Conservation (phyloP, 2,329 filamentous ascomycete species). For the Aspergillus sp. region DNA sequence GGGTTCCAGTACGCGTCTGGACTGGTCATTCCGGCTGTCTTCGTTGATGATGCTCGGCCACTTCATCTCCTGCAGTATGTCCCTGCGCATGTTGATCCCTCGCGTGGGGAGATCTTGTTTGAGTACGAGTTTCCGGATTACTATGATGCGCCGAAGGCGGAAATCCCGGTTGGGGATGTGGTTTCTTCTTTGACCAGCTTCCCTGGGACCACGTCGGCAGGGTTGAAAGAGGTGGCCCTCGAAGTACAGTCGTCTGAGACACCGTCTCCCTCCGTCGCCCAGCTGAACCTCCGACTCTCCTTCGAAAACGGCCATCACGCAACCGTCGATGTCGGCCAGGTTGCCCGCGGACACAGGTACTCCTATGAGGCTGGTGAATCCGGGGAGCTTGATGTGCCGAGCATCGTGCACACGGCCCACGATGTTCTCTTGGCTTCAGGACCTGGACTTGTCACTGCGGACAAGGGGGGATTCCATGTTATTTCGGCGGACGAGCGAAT, state of each 20-base stretch:
- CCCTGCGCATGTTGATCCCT: conserved; percentile 20
- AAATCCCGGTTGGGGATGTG: conserved; percentile 18
- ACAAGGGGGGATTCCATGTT: conserved; percentile 26
- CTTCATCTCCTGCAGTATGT: conserved; percentile 30
- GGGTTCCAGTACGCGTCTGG: conserved; percentile 32
- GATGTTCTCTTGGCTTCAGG: not conserved
- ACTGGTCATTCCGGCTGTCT: conserved; percentile 27
- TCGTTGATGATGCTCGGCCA: conserved; percentile 18
- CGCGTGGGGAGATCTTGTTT: conserved; percentile 19
- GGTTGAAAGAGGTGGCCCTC: not conserved
- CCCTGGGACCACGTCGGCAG: not conserved
- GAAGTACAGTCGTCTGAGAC: not conserved
- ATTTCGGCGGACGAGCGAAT: conserved; percentile 19
- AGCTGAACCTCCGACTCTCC: conserved; percentile 20
- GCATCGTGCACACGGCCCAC: not conserved
- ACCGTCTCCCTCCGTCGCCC: not conserved
- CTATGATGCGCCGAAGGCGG: conserved; percentile 23
- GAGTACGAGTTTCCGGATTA: conserved; percentile 28
- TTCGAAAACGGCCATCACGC: conserved; percentile 15
- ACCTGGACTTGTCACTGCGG: conserved; percentile 14
- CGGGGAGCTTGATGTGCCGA: not conserved
- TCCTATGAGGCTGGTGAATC: conserved; percentile 18
- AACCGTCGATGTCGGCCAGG: conserved; percentile 27
- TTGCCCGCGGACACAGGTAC: conserved; percentile 30
- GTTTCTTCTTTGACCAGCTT: not conserved